Percentiles rank a stretch among this genome's conserved stretches.
Conservation (phyloP, 805 yeast species). For the Diddensiella transvaalensis region DNA sequence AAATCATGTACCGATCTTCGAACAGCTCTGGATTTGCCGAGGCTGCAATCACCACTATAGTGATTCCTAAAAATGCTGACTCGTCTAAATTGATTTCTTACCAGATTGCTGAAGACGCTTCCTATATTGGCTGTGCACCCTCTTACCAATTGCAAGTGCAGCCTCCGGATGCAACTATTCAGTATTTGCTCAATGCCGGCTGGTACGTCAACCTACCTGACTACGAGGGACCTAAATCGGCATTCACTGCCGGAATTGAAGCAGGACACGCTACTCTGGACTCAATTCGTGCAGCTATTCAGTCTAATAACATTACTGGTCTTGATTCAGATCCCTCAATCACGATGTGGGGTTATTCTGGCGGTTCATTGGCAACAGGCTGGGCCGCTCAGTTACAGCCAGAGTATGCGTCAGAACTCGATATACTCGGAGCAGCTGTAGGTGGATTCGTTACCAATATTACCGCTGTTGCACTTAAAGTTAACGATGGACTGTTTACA, state of each 20-base stretch:
- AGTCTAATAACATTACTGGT: slow-evolving; percentile 30
- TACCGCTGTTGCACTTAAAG: slow-evolving; percentile 18
- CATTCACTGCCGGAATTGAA: slow-evolving; percentile 28
- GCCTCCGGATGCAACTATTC: slow-evolving; percentile 12
- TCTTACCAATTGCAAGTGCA: slow-evolving; percentile 21
- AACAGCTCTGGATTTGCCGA: slow-evolving; percentile 27
- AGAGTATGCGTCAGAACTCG: slow-evolving; percentile 27
- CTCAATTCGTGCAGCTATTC: slow-evolving; percentile 26
- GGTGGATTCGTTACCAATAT: slow-evolving; percentile 28
- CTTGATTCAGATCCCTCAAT: slow-evolving; percentile 37
- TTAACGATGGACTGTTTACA: slow-evolving; percentile 20
- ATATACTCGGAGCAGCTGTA: slow-evolving; percentile 28
- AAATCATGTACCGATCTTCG: slow-evolving; percentile 26
- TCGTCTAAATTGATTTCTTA: slow-evolving; percentile 24
- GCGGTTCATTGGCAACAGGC: slow-evolving; percentile 73
- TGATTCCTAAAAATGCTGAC: slow-evolving; percentile 23
- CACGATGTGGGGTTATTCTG: slow-evolving; percentile 82
- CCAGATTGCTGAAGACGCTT: slow-evolving; percentile 30
- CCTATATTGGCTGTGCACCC: slow-evolving; percentile 29
- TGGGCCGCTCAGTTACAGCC: slow-evolving; percentile 30
- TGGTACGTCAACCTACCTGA: slow-evolving; percentile 25
- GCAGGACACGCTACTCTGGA: slow-evolving; percentile 29
- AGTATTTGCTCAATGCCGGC: slow-evolving; percentile 18
- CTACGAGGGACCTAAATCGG: slow-evolving; percentile 30
- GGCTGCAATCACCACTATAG: slow-evolving; percentile 29